Evolutionary conservation across 345 rosid genomes (phyloP).

Genomic region (Populus nigra): DNA sequence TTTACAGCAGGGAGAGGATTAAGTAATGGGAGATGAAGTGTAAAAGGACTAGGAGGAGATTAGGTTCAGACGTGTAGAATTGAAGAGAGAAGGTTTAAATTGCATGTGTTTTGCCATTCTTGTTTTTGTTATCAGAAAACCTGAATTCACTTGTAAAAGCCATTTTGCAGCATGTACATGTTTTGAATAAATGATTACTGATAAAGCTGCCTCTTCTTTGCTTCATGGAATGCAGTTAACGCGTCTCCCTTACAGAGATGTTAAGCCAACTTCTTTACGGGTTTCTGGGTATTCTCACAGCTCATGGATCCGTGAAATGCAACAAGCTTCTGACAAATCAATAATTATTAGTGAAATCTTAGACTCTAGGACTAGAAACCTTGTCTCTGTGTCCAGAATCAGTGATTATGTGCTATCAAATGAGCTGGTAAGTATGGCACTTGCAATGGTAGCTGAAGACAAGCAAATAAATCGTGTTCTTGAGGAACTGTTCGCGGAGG

Average conservation of each 20-base stretch:
- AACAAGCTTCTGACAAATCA: constrained; percentile 81
- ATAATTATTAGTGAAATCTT: constrained; percentile 86
- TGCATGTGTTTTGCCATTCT: not conserved
- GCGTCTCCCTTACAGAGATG: constrained; percentile 71
- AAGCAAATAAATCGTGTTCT: constrained; percentile 92
- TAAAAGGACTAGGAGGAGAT: not conserved
- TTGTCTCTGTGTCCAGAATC: constrained; percentile 88
- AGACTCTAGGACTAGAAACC: constrained; percentile 92
- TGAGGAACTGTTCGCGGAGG: constrained; percentile 80
- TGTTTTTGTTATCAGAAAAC: not conserved
- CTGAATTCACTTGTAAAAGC: not conserved
- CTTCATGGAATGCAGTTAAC: constrained; percentile 52
- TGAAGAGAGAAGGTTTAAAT: not conserved
- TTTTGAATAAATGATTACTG: not conserved
- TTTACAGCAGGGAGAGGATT: no score
- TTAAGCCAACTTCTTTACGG: constrained; percentile 41
- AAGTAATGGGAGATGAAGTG: not conserved
- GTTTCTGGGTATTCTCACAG: constrained; percentile 68
- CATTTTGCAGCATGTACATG: not conserved
- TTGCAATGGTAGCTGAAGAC: constrained; percentile 95
- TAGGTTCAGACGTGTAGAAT: not conserved
- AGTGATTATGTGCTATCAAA: constrained; percentile 89
- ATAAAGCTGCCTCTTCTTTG: constrained; percentile 5
- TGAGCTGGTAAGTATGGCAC: constrained; percentile 91
- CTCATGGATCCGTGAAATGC: constrained; percentile 94